Evolutionary conservation across 805 yeast species (phyloP).

Genomic region (Myxozyma sirexii): DNA sequence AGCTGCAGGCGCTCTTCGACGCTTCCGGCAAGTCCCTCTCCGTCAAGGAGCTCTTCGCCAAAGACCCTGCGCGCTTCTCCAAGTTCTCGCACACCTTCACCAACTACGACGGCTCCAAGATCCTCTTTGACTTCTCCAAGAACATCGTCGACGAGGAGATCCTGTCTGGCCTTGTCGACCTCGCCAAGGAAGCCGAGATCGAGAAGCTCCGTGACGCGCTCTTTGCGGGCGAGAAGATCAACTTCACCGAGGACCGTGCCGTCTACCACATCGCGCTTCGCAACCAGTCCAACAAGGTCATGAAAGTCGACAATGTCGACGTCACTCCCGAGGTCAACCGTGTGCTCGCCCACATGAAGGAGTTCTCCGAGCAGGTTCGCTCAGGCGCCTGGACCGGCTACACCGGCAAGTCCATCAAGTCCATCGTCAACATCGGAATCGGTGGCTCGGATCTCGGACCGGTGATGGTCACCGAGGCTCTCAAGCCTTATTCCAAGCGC

Average conservation of each 20-base stretch:
- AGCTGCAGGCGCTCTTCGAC: constrained; percentile 71
- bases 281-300: constrained; percentile 81
- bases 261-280: constrained; percentile 96
- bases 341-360: constrained; percentile 94
- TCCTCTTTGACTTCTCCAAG: constrained; percentile 93
- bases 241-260: constrained; percentile 94
- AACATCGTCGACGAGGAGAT: constrained; percentile 88
- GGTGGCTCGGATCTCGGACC: constrained; percentile 99
- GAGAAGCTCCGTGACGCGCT: constrained; percentile 84
- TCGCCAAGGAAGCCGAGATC: constrained; percentile 90
- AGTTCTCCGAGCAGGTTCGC: constrained; percentile 86
- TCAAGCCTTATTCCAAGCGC: constrained; percentile 77
- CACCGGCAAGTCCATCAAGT: constrained; percentile 91
- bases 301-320: constrained; percentile 86
- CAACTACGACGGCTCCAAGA: constrained; percentile 85
- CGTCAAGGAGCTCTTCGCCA: constrained; percentile 74
- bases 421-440: constrained; percentile 95
- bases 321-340: constrained; percentile 90
- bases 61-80: constrained; percentile 73
- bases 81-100: constrained; percentile 76
- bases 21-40: constrained; percentile 68
- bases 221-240: constrained; percentile 92
- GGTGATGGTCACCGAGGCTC: constrained; percentile 98
- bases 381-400: constrained; percentile 96
- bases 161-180: constrained; percentile 62